Conservation (phyloP, 2,329 filamentous ascomycete genomes). For the Fusarium papillatum region DNA sequence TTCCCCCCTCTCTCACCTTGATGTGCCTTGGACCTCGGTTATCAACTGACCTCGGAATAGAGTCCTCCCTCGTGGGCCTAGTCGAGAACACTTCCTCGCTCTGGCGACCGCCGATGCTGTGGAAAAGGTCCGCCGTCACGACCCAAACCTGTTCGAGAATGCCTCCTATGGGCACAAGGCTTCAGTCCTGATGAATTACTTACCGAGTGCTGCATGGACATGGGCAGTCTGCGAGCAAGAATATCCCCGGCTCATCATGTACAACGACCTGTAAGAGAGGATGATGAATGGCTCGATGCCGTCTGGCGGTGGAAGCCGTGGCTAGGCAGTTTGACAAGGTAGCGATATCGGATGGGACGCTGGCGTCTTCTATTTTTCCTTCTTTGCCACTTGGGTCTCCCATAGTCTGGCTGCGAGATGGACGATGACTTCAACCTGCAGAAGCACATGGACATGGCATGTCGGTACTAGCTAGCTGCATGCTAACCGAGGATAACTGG, state of each 20-base stretch:
- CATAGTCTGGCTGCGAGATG: constrained; percentile 7
- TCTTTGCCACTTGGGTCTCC: constrained; percentile 12
- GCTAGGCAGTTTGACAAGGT: constrained; percentile 1
- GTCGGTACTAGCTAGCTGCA: constrained; percentile 12
- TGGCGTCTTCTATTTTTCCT: constrained; percentile 4
- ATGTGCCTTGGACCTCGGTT: constrained; percentile 25
- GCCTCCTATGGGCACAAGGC: constrained; percentile 52
- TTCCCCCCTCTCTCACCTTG: constrained; percentile 30
- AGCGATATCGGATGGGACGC: constrained; percentile 24
- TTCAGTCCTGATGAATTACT: constrained; percentile 51
- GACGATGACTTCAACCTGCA: constrained; percentile 16
- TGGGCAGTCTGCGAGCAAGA: constrained; percentile 52
- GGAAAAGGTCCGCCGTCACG: constrained; percentile 54
- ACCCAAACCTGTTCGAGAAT: constrained; percentile 51
- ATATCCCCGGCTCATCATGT: constrained; percentile 51
- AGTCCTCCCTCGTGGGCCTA: constrained; percentile 48
- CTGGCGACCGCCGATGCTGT: constrained; percentile 70
- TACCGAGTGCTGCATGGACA: constrained; percentile 54
- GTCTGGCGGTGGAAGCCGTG: neutral
- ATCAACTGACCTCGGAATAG: constrained; percentile 41
- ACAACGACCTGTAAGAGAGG: constrained; percentile 50
- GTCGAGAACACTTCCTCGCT: constrained; percentile 68
- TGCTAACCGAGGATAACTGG: constrained; percentile 39
- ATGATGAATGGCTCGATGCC: constrained; percentile 26
- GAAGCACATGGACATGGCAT: constrained; percentile 27